Percentiles rank a stretch among this genome's conserved stretches.
These are phyloP conservation scores for Fonsecaea nubica DNA, from an alignment of 2,329 filamentous ascomycete species.

Conservation along the genomic window DNA sequence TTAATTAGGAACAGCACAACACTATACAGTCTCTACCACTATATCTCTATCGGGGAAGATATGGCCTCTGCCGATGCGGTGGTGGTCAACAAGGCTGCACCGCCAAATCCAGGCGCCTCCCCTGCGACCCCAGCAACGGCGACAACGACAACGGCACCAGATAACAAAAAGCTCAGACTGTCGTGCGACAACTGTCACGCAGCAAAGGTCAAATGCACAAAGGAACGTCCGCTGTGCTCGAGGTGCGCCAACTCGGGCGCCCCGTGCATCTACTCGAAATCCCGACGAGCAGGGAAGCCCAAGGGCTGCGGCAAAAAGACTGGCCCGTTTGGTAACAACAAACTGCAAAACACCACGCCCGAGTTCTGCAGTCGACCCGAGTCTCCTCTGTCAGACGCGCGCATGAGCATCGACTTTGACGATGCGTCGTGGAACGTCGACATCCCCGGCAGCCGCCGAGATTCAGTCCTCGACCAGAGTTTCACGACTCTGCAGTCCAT, in stretches of 20 bases:
- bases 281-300: conserved; percentile 4
- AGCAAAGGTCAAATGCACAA: conserved; percentile 12
- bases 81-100: conserved; percentile 10
- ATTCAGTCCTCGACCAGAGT: conserved; percentile 5
- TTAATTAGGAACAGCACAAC: too few species aligned
- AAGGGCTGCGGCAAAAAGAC: conserved; percentile 11
- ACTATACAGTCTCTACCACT: not conserved
- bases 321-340: not conserved
- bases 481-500: not conserved
- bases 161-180: conserved; percentile 10
- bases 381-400: conserved; percentile 8
- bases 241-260: conserved; percentile 10
- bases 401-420: conserved; percentile 16
- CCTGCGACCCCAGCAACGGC: not conserved
- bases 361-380: conserved; percentile 6
- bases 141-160: not conserved
- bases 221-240: conserved; percentile 14
- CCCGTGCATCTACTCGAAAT: conserved; percentile 13
- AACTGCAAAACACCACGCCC: not conserved
- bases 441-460: conserved; percentile 3
- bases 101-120: not conserved
- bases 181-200: conserved; percentile 16
- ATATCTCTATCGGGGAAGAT: not conserved
- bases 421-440: conserved; percentile 11
- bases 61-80: not conserved